Percentiles rank a stretch among this genome's conserved stretches.
Conservation (phyloP, 805 yeast genomes). For the Wickerhamiella dianesei region DNA sequence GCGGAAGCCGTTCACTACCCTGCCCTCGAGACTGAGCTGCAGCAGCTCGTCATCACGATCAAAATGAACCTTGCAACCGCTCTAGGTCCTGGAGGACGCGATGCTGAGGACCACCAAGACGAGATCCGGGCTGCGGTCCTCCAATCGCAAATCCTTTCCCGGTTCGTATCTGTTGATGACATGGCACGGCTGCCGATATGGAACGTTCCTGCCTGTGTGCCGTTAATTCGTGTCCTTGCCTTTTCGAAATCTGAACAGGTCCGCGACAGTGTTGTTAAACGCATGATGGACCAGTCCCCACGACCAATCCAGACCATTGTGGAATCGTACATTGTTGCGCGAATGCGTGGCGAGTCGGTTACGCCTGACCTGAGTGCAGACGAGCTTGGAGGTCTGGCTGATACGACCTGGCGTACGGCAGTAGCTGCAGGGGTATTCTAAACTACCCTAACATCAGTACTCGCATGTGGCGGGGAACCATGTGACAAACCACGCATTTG, state of each 20-base stretch:
- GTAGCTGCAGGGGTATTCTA: slow-evolving; percentile 16
- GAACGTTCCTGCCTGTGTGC: background rate
- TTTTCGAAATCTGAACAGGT: slow-evolving; percentile 5
- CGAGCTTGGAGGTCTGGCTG: slow-evolving; percentile 3
- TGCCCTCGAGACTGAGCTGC: background rate
- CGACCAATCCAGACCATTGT: slow-evolving; percentile 10
- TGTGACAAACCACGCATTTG: background rate
- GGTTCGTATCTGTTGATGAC: background rate
- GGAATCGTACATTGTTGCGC: slow-evolving; percentile 9
- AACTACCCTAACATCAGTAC: background rate
- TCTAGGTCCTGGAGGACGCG: slow-evolving; percentile 1
- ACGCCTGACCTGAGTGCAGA: slow-evolving; percentile 2
- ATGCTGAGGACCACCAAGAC: background rate
- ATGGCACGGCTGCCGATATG: slow-evolving; percentile 10
- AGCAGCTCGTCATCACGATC: background rate
- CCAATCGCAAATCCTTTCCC: background rate
- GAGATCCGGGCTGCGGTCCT: background rate
- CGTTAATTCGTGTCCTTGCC: slow-evolving; percentile 9
- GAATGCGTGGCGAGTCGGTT: slow-evolving; percentile 11
- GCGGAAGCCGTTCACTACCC: background rate
- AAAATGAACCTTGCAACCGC: background rate
- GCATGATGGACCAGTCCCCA: slow-evolving; percentile 2
- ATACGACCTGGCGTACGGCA: slow-evolving; percentile 13
- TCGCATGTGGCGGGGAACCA: background rate
- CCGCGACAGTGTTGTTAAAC: slow-evolving; percentile 3